Base-by-base conservation (phyloP, 108 stramenopile genomes). In the Nitzschia putrida region DNA sequence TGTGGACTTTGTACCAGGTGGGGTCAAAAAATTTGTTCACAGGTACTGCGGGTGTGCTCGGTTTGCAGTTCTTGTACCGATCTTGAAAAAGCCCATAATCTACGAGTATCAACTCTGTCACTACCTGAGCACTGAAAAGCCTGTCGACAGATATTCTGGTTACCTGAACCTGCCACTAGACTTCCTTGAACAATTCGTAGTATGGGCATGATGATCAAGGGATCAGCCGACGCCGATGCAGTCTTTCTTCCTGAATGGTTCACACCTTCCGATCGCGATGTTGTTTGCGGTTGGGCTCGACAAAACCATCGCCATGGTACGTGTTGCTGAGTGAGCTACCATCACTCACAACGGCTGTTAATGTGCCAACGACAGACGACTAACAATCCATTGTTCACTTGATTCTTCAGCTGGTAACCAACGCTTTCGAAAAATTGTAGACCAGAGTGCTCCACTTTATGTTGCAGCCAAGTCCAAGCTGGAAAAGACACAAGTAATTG, bases 401-500 rank as follows among this genome's bases (percentile, higher is more conserved):
- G 39, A 38, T 37, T 41, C 37, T 29, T 34, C 11, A 71, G 69
- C 50, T 24, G 74, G 76, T 6, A 77, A 77, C 44, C 59, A 64
- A 47, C 14, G 63, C 9, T 77, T 70, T 57, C 69, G 76, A 22
- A 52, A 65, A 54, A 69, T 77, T 11, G 69, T 77, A 20, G 58
- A 58, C n/a, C 23, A 16, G 22, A 64, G 43, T 38, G 61, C 52
- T 9, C 63, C 66, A 18, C 41, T 59, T 16, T 77, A 77, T 39
- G 45, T 21, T 1, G 63, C 68, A 2, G 54, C 76, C 13, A 61
- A 59, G 59, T 68, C 63, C 29, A 74, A 70, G 38, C 23, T 61
- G 37, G 73, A 80, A 29, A 80, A 80, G 54, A 65, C 70, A 39
- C 14, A 69, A 18, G 57, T 80, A 5, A 59, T 74, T 37, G 49